phyloP scores from a whole-genome alignment of 2,329 filamentous ascomycete species.

The Ophiostoma sp. region DNA sequence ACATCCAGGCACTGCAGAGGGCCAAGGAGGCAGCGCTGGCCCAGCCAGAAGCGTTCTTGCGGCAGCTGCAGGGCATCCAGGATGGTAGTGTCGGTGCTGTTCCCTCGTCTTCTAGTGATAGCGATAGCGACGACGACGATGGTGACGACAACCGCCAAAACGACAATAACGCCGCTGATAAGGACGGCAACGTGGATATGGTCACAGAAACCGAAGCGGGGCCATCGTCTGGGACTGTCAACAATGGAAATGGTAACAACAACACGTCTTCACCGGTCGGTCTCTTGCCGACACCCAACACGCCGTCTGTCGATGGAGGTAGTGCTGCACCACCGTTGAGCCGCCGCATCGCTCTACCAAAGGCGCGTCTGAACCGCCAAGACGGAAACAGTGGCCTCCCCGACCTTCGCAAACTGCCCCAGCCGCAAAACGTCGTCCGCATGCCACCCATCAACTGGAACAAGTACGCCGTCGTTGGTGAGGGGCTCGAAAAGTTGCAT shows the following conservation, averaged over 20 bases:
- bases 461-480: conserved; percentile 87
- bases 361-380: background rate
- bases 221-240: background rate
- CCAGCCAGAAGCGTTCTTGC: conserved; percentile 70
- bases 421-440: conserved; percentile 77
- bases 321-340: background rate
- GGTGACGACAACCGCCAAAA: background rate
- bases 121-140: conserved; percentile 35
- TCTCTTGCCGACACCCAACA: background rate
- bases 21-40: conserved; percentile 70
- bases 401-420: conserved; percentile 57
- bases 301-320: background rate
- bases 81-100: conserved; percentile 31
- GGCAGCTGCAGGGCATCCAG: conserved; percentile 64
- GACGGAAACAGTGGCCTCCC: background rate
- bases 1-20: conserved; percentile 68
- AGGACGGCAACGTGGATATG: conserved; percentile 19
- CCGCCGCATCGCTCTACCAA: background rate
- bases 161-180: background rate
- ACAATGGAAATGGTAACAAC: background rate
- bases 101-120: conserved; percentile 31
- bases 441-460: conserved; percentile 92
- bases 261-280: background rate
- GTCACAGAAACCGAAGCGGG: background rate
- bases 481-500: conserved; percentile 80